Percentiles rank a stretch among this genome's conserved stretches.
These are phyloP conservation scores for Pseudogymnoascus sp. DNA, from an alignment of 2,329 filamentous ascomycete species.

Conservation along the genomic window DNA sequence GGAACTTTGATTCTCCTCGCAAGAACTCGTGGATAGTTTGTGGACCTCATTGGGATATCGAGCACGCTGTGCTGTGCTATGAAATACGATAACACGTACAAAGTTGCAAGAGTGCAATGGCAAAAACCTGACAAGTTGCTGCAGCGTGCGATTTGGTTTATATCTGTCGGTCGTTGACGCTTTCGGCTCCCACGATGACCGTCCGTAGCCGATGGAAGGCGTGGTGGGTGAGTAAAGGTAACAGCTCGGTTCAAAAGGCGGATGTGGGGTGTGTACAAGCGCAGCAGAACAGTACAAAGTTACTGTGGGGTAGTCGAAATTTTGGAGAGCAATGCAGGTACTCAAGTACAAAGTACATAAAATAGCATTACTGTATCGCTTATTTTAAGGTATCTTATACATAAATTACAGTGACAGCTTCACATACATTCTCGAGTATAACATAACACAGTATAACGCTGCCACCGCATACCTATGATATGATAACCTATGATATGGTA, in stretches of 20 bases:
- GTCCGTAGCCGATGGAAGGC: slow-evolving; percentile 5
- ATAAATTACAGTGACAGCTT: background rate
- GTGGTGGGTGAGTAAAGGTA: background rate
- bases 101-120: background rate
- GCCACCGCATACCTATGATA: background rate
- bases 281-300: too few species aligned
- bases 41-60: background rate
- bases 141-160: background rate
- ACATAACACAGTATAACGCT: background rate
- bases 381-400: background rate
- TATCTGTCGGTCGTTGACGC: background rate
- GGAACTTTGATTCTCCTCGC: background rate
- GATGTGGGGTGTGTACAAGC: background rate
- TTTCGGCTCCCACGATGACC: slow-evolving; percentile 7
- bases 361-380: background rate
- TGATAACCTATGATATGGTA: too few species aligned
- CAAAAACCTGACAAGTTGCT: background rate
- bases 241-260: background rate
- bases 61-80: background rate
- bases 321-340: background rate
- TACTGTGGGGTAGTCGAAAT: background rate
- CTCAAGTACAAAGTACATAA: background rate
- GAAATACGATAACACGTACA: background rate
- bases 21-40: slow-evolving; percentile 1
- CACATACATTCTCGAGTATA: background rate